A percentile compares a stretch with the other conserved stretches of the same genome.
Conservation (phyloP, 805 yeast genomes). For the Maudiozyma pseudohumilis region DNA sequence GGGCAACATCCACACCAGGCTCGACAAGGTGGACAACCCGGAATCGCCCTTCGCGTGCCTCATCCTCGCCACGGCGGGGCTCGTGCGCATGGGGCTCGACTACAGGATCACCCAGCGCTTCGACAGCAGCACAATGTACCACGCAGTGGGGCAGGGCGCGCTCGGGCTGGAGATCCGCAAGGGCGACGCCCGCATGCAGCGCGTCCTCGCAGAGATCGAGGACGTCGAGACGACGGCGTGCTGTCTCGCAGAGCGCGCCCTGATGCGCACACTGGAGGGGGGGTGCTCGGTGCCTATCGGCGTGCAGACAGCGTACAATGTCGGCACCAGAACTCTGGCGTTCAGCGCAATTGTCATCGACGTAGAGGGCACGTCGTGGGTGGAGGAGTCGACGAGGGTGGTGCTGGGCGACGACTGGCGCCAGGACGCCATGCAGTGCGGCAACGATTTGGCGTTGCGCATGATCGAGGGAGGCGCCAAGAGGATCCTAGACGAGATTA, state of each 20-base stretch:
- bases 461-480: slow-evolving; percentile 75
- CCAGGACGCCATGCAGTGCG: slow-evolving; percentile 60
- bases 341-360: slow-evolving; percentile 70
- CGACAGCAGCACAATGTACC: slow-evolving; percentile 71
- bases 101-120: slow-evolving; percentile 65
- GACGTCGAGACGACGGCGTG: slow-evolving; percentile 58
- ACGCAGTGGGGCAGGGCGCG: slow-evolving; percentile 99
- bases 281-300: slow-evolving; percentile 98
- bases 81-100: slow-evolving; percentile 62
- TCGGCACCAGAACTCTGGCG: slow-evolving; percentile 36
- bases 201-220: slow-evolving; percentile 54
- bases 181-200: slow-evolving; percentile 48
- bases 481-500: slow-evolving; percentile 67
- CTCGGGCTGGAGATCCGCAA: slow-evolving; percentile 82
- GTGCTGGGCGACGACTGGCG: slow-evolving; percentile 29
- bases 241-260: slow-evolving; percentile 79
- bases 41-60: slow-evolving; percentile 59
- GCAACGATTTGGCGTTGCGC: slow-evolving; percentile 55
- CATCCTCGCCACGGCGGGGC: slow-evolving; percentile 87
- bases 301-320: slow-evolving; percentile 51
- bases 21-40: slow-evolving; percentile 68
- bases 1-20: slow-evolving; percentile 75
- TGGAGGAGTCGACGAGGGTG: slow-evolving; percentile 41
- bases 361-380: slow-evolving; percentile 68
- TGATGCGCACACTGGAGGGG: slow-evolving; percentile 85